A percentile compares a stretch with the other conserved stretches of the same genome.
Conservation (phyloP, 768 basidiomycete species). For the Lactifluus hygrophoroides region DNA sequence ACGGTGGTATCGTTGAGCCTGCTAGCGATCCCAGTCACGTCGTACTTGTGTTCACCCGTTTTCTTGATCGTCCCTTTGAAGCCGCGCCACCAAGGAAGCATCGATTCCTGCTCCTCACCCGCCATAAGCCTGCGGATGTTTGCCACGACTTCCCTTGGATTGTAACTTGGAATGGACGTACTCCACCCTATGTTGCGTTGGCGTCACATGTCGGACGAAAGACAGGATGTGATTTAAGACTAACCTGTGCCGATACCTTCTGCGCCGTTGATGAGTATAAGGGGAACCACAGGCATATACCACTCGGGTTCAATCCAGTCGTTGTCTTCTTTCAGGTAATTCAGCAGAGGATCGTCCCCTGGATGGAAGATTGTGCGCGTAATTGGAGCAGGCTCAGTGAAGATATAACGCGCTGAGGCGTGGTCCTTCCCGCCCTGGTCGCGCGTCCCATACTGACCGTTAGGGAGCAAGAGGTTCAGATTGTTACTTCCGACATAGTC, state of each 20-base stretch:
- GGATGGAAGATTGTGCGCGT: slow-evolving; percentile 74
- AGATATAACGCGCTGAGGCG: slow-evolving; percentile 94
- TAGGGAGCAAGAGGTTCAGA: slow-evolving; percentile 76
- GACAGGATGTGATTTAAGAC: not conserved
- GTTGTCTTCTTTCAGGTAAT: slow-evolving; percentile 80
- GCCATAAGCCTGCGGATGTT: slow-evolving; percentile 85
- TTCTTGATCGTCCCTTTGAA: slow-evolving; percentile 84
- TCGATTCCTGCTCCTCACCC: slow-evolving; percentile 71
- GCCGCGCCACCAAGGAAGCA: slow-evolving; percentile 97
- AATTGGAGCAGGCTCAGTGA: slow-evolving; percentile 68
- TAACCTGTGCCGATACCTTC: slow-evolving; percentile 96
- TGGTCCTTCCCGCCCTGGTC: slow-evolving; percentile 92
- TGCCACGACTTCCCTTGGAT: slow-evolving; percentile 81
- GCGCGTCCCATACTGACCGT: slow-evolving; percentile 95
- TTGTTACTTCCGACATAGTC: slow-evolving; percentile 95
- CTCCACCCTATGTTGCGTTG: slow-evolving; percentile 67
- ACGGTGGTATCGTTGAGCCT: slow-evolving; percentile 85
- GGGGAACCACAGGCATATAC: slow-evolving; percentile 84
- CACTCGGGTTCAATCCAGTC: slow-evolving; percentile 85
- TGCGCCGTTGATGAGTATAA: slow-evolving; percentile 87
- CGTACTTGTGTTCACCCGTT: slow-evolving; percentile 77
- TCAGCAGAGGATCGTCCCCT: slow-evolving; percentile 79
- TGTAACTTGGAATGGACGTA: slow-evolving; percentile 85
- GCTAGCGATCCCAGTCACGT: slow-evolving; percentile 60
- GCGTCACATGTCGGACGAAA: not conserved